phyloP scores from a whole-genome alignment of 768 basidiomycete species.

The Boletales sp. region DNA sequence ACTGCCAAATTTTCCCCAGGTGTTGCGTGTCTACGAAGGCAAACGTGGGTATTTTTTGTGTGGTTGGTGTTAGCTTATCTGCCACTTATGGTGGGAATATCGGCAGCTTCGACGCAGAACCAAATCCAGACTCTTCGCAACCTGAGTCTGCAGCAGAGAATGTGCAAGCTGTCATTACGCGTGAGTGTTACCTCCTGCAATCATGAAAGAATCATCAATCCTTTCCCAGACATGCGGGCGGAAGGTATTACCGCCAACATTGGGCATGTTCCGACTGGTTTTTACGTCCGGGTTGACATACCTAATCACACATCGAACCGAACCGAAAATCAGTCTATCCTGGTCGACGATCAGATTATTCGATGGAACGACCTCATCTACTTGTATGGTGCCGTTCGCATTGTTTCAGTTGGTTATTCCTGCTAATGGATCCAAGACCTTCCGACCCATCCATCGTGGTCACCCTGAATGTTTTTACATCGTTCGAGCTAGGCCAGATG shows the following conservation, averaged over 20 bases:
- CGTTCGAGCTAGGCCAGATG: constrained; percentile 9
- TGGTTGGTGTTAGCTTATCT: background rate
- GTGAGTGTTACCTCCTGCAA: background rate
- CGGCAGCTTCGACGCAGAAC: background rate
- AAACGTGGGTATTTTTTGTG: background rate
- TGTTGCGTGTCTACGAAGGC: constrained; percentile 1
- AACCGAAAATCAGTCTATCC: constrained; percentile 3
- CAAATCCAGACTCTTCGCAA: background rate
- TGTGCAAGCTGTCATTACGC: constrained; percentile 3
- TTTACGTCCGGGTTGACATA: constrained; percentile 11
- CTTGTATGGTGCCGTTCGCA: constrained; percentile 1
- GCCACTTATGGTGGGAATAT: background rate
- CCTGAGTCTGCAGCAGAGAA: background rate
- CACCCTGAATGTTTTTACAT: constrained; percentile 1
- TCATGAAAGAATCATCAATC: too few species aligned
- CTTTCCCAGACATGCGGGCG: constrained; percentile 9
- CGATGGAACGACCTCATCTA: constrained; percentile 11
- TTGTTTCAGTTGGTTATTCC: background rate
- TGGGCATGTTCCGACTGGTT: constrained; percentile 12
- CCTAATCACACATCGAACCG: background rate
- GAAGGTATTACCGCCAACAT: constrained; percentile 5
- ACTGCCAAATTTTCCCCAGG: background rate
- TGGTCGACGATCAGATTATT: constrained; percentile 1
- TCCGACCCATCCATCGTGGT: background rate
- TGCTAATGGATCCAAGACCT: background rate